phyloP scores from a whole-genome alignment of 1,139 yeast genomes.

The Candida sp. region DNA sequence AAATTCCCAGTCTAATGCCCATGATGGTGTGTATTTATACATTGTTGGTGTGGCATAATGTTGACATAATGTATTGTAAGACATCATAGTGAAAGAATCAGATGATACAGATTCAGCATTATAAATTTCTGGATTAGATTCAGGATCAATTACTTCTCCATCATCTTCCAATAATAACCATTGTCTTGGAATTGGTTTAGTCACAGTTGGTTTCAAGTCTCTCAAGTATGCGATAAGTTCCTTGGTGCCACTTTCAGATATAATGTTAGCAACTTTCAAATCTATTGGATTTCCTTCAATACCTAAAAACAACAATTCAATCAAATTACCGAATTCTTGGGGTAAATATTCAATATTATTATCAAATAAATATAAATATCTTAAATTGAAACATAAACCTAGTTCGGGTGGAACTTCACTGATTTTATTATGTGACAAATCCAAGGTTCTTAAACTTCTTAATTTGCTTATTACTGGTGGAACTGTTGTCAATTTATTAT shows the following conservation, averaged over 20 bases:
- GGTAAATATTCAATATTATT: slow-evolving; percentile 78
- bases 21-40: slow-evolving; percentile 93
- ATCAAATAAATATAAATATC: slow-evolving; percentile 84
- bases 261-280: slow-evolving; percentile 56
- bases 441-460: slow-evolving; percentile 76
- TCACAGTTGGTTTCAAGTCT: slow-evolving; percentile 71
- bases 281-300: slow-evolving; percentile 91
- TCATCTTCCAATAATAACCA: slow-evolving; percentile 81
- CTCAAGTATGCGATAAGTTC: slow-evolving; percentile 78
- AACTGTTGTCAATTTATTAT: slow-evolving; percentile 68
- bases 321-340: slow-evolving; percentile 79
- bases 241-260: slow-evolving; percentile 83
- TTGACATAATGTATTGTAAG: slow-evolving; percentile 92
- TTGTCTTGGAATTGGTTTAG: slow-evolving; percentile 69
- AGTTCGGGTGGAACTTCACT: slow-evolving; percentile 74
- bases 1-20: slow-evolving; percentile 97
- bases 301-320: slow-evolving; percentile 83
- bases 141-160: slow-evolving; percentile 57
- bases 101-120: slow-evolving; percentile 22
- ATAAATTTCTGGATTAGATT: slow-evolving; percentile 27
- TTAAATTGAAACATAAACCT: slow-evolving; percentile 77
- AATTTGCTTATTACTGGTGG: slow-evolving; percentile 73
- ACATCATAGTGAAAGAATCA: slow-evolving; percentile 67
- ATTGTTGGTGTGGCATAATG: slow-evolving; percentile 90
- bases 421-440: slow-evolving; percentile 76